These are phyloP conservation scores for Acorus gramineus DNA, from an alignment of 106 monocot species.

Conservation along the genomic window DNA sequence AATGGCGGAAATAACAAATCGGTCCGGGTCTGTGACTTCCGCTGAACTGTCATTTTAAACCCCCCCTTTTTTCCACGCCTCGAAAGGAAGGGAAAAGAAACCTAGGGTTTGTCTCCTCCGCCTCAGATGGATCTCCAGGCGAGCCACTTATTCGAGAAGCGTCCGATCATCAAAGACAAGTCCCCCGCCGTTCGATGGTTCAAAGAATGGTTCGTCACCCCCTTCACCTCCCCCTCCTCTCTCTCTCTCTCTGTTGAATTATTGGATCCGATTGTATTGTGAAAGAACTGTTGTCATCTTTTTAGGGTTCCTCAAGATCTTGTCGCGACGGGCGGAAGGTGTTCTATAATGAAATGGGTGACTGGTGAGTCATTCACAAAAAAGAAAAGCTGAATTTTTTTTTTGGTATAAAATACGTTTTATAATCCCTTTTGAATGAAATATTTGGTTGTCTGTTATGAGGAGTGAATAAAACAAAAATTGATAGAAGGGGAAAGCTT, in stretches of 20 bases:
- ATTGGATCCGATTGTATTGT: background rate
- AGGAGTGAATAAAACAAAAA: too few relatives aligned
- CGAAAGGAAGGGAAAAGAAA: too few relatives aligned
- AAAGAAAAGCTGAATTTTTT: background rate
- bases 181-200: constrained; percentile 44
- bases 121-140: constrained; percentile 18
- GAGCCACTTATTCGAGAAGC: constrained; percentile 9
- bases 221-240: background rate
- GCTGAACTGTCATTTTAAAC: too few relatives aligned
- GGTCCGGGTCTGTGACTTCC: too few relatives aligned
- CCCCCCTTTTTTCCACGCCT: too few relatives aligned
- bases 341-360: constrained; percentile 55
- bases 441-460: too few relatives aligned
- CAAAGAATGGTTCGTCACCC: constrained; percentile 36
- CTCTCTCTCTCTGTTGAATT: background rate
- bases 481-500: too few relatives aligned
- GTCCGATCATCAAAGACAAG: constrained; percentile 1
- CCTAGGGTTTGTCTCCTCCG: too few relatives aligned
- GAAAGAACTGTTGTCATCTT: background rate
- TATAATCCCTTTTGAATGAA: background rate
- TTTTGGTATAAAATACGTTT: background rate
- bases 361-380: constrained; percentile 29
- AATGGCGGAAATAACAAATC: too few relatives aligned
- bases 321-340: constrained; percentile 31
- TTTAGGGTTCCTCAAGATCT: constrained; percentile 66